Base-by-base conservation (phyloP, 257 asterid species). In the Solanum corneliomulleri region DNA sequence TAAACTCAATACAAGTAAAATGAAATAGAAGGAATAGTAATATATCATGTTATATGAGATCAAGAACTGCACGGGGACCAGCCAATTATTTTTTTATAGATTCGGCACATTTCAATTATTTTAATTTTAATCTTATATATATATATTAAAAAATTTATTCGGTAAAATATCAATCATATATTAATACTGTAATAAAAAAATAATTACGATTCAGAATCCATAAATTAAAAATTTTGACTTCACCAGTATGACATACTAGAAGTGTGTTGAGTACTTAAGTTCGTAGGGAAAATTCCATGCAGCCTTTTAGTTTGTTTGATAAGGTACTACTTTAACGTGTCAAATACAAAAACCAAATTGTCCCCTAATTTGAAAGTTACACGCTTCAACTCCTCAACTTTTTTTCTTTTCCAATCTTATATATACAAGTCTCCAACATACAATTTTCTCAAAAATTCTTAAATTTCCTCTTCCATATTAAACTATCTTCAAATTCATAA, bases 381-480 rank as follows among this genome's bases (percentile, higher is more conserved):
- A 84, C 49, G n/a, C 76, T 47, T 66, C 81, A 85, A 68, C 37
- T 23, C 16, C 84, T 84, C 80, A 5, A 25, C 9, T 16, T 41
- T 23, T 60, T 13, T 49, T 47, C 9, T 20, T 64, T 64, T 37
- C 74, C 33, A 49, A 49, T 60, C 87, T 69, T 69, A 29, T 85
- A 69, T 85, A 85, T 85, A 47, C n/a, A 84, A 45, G 35, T 64
- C 42, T 70, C 52, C 71, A 82, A 82, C 68, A 31, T 16, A 83
- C 3, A n/a, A 83, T 35, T 35, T 60, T 83, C 33, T 21, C 41
- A 15, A 4, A 66, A 39, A 45, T 71, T 44, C 33, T 69, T 33
- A 29, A 85, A 41, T 29, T 44, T 66, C 66, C 23, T 68, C 82
- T 69, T 62, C 37, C 70, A 44, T 29, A 27, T 29, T 84, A 12